Evolutionary conservation across 2,329 filamentous ascomycete genomes (phyloP), one percentile per base, ranked within the genome.

Genomic region (Colletotrichum zoysiae): DNA sequence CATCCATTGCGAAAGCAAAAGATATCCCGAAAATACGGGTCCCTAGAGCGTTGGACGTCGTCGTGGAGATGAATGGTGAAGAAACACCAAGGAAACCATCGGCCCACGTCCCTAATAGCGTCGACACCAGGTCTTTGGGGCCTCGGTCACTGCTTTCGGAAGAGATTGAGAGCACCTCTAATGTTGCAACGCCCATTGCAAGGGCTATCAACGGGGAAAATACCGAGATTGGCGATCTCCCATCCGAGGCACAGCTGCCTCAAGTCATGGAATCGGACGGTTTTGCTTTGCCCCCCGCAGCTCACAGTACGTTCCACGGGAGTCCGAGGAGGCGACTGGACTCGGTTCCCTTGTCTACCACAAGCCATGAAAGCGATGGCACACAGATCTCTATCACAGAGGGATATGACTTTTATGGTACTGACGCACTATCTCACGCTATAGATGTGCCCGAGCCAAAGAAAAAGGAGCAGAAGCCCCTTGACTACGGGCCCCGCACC

Each of bases 361-460:
- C 80, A 26, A 89, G 87, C 76, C 84, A 86, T 42, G 84, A 84
- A 51, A 88, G 85, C 75, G 84, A 82, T 55, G 74, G 76, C 50
- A 84, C 85, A 7, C 84, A 86, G 30, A 75, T 81, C n/a, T 87
- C 86, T 16, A 86, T 83, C 76, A 88, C 86, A 1, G 89, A 91
- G 74, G 89, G 89, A 0, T 91, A 91, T 75, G 89, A 91, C 78
- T 91, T 91, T 76, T 91, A 91, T 76, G 90, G 89, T 75, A 81
- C 89, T 38, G 88, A 89, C n/a, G 86, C 83, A 38, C 78, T 87
- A 67, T 80, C 81, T 60, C 82, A 82, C 56, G 87, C 86, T 8
- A 86, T 90, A 58, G 87, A 90, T 71, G 86, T 89, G 61, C 87
- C 85, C 11, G 75, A 78, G 11, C 77, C 84, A 7, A 82, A 79